Base-by-base conservation (phyloP, 352 stramenopile species). In the Pythium dissotocum region DNA sequence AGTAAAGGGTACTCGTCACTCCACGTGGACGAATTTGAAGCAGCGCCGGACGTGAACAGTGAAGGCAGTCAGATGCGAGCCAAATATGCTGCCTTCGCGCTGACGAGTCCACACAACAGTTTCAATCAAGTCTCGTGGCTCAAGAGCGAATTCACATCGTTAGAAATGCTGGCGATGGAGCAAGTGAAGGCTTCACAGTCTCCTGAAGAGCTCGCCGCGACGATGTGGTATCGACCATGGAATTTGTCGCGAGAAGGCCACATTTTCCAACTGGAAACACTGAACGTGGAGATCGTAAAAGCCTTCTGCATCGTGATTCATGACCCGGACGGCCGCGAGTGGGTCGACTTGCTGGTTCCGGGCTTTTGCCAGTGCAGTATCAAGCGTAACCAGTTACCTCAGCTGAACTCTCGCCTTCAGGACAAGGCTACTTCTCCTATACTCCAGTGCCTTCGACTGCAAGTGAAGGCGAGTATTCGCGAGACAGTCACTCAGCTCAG, bases 291-390 rank as follows among this genome's bases (percentile, higher is more conserved):
- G 33, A 63, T 63, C n/a, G 30, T 35, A 1, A 16, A 21, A 16
- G n/a, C 16, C 12, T 69, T 65, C 32, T 48, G 48, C 5, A 70
- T 68, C 30, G 6, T 80, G 13, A 38, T 80, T 2, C 61, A 78
- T 30, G 55, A 75, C 30, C 67, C 73, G 8, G 52, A 38, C 16
- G 32, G 69, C 10, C 70, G 61, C 49, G 63, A 76, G 4, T 73
- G 53, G 63, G 62, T 79, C 4, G 71, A 81, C 21, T 61, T 79
- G 9, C 42, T 81, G 7, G 58, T 83, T 7, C 77, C 77, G 21
- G 74, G 77, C 16, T 69, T 61, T 44, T 74, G 63, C 1, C 74
- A 70, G 33, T 74, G 74, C 5, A 57, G 72, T 32, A 60, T 81
- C 49, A 57, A 49, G 2, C 59, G 61, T 14, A 33, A 52, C 14